These are phyloP conservation scores for Lactarius tabidus DNA, from an alignment of 768 basidiomycete genomes.

Conservation along the genomic window DNA sequence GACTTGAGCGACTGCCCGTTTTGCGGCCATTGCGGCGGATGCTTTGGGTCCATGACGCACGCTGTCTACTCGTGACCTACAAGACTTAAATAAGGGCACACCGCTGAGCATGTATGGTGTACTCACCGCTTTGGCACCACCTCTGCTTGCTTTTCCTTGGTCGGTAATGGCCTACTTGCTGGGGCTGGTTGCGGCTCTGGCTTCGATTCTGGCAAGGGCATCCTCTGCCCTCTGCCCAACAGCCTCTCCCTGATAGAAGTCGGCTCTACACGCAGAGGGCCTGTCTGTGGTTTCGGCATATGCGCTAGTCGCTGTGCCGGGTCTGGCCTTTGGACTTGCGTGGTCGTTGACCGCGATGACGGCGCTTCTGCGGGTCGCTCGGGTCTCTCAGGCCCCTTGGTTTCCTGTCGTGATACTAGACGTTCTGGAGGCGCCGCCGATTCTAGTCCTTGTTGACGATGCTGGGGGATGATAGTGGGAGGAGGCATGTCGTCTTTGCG, in stretches of 20 bases:
- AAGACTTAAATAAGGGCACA: background rate
- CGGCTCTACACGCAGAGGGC: conserved; percentile 9
- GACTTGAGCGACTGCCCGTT: conserved; percentile 7
- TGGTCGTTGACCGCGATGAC: conserved; percentile 2
- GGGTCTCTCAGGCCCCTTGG: conserved; percentile 1
- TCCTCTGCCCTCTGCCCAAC: conserved; percentile 17
- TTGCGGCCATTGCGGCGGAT: conserved; percentile 11
- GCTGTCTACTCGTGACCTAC: conserved; percentile 16
- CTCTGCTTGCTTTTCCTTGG: background rate
- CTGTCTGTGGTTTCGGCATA: background rate
- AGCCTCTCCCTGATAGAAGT: conserved; percentile 19
- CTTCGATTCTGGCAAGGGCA: conserved; percentile 12
- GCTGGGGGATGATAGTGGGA: conserved; percentile 14
- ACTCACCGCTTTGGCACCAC: conserved; percentile 6
- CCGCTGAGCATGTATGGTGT: background rate
- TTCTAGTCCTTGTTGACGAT: conserved; percentile 1
- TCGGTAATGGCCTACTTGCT: background rate
- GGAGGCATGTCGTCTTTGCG: conserved; percentile 18
- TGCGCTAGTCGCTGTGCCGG: background rate
- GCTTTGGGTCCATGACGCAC: conserved; percentile 20
- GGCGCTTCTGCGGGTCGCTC: conserved; percentile 7
- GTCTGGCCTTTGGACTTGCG: conserved; percentile 18
- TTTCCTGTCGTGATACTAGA: background rate
- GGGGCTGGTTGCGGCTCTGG: background rate
- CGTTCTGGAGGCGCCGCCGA: background rate